Evolutionary conservation across 768 basidiomycete species (phyloP), one percentile per base, ranked within the genome.

Genomic region (Collybia sp.): DNA sequence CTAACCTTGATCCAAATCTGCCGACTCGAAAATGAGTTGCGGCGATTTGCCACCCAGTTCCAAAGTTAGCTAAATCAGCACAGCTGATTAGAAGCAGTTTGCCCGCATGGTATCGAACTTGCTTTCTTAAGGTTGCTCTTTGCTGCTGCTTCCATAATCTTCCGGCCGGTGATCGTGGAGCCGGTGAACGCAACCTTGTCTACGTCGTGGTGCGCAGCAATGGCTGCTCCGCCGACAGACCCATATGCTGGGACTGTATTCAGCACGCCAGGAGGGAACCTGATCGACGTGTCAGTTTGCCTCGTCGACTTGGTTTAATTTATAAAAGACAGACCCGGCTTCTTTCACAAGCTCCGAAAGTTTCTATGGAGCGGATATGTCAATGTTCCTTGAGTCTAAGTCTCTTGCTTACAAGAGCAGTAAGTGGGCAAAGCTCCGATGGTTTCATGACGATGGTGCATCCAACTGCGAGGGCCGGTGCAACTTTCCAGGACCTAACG

Each of bases 141-240:
- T 6, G 94, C 91, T 2, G 94, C 91, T 12, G 94, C 92, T 58
- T 86, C 82, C 82, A 93, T 85, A 58, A 98, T 82, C 58, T 85
- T 88, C 17, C 93, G 79, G 17, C 95, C 95, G 4, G 92, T 94
- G 45, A 79, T 59, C 12, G 93, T 94, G 31, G 88, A 92, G 39
- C 95, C 95, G 8, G 95, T 97, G 65, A 97, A 96, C 2, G 94
- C 93, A 50, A 97, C 77, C 66, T 96, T 95, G 70, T 96, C 91
- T 40, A 98, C 85, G 53, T 86, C 88, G 45, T 63, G 75, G 65
- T 98, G 95, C 10, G 78, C 64, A 5, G 93, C 70, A 48, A 98
- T 75, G 2, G 92, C 90, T 6, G 88, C 87, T 20, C 94, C 94
- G 44, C 91, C 92, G 33, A 89, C 76, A 40, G 75, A 52, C 20